Evolutionary conservation across 1,284 basidiomycete species (phyloP).

Genomic region (Cryptococcus neoformans): DNA sequence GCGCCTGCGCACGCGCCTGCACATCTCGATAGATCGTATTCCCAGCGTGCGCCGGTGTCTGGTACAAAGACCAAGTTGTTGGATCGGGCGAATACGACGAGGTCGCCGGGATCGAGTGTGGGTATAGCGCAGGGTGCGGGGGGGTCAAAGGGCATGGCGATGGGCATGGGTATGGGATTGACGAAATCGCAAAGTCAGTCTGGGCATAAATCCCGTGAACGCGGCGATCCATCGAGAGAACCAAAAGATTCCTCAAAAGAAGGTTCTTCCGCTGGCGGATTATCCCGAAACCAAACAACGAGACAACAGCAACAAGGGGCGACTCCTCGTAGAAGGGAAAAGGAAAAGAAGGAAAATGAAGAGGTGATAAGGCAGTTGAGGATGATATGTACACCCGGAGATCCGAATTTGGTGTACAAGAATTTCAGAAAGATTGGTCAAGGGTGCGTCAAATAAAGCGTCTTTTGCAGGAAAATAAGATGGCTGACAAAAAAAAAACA

Average conservation of each 20-base stretch:
- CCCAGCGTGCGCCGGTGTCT: conserved; percentile 38
- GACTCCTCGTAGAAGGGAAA: conserved; percentile 77
- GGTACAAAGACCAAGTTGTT: conserved; percentile 33
- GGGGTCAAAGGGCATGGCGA: conserved; percentile 20
- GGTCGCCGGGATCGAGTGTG: conserved; percentile 23
- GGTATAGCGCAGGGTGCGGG: not conserved
- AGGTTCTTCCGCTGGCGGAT: conserved; percentile 9
- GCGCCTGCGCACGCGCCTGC: conserved; percentile 17
- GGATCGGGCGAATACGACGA: conserved; percentile 52
- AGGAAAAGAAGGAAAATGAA: conserved; percentile 77
- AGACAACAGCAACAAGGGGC: conserved; percentile 47
- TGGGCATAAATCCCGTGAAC: conserved; percentile 11
- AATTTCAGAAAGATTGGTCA: conserved; percentile 96
- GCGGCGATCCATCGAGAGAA: conserved; percentile 29
- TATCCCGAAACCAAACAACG: conserved; percentile 39
- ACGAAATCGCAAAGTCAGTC: conserved; percentile 41
- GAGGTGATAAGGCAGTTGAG: conserved; percentile 89
- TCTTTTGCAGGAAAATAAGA: not conserved
- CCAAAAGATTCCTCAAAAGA: not conserved
- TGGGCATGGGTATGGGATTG: conserved; percentile 18
- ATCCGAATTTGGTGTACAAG: conserved; percentile 90
- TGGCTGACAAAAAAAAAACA: conserved; percentile 11
- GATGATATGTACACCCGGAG: conserved; percentile 94
- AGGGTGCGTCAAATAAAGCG: conserved; percentile 61
- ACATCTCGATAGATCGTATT: conserved; percentile 46